Percentiles rank a stretch among this genome's conserved stretches.
Evolutionary conservation across 2,329 filamentous ascomycete genomes (phyloP).

Genomic region (Botryotinia convoluta): DNA sequence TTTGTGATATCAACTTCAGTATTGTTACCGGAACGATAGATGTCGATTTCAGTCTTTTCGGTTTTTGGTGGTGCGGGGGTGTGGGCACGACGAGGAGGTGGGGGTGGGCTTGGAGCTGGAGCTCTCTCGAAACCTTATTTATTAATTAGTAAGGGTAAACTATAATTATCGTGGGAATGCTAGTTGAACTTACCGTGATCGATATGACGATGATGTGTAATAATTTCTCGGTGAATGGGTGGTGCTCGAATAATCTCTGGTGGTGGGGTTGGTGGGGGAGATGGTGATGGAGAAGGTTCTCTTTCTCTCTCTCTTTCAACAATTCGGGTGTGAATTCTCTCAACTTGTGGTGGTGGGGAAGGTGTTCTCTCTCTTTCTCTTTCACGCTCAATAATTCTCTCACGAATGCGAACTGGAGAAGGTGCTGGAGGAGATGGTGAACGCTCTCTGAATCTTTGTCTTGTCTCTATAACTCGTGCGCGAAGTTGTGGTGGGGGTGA

Average conservation of each 20-base stretch:
- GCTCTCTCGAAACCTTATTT: conserved; percentile 35
- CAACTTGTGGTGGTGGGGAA: conserved; percentile 30
- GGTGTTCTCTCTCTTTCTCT: conserved; percentile 32
- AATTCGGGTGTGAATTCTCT: conserved; percentile 33
- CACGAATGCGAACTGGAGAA: conserved; percentile 32
- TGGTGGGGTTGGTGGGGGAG: conserved; percentile 27
- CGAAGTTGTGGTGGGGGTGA: conserved; percentile 34
- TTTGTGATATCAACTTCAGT: conserved; percentile 56
- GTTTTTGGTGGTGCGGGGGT: conserved; percentile 34
- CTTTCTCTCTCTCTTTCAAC: conserved; percentile 26
- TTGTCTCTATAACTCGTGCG: conserved; percentile 35
- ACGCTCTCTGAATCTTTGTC: conserved; percentile 34
- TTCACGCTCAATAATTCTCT: conserved; percentile 35
- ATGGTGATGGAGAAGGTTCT: conserved; percentile 33
- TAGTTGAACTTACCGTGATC: conserved; percentile 68
- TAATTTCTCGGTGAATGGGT: conserved; percentile 82
- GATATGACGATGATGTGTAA: conserved; percentile 76
- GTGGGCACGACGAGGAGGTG: conserved; percentile 25
- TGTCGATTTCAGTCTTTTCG: conserved; percentile 59
- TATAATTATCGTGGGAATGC: neutral
- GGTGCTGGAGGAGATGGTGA: conserved; percentile 34
- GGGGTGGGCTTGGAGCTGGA: conserved; percentile 23
- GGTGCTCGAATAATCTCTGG: conserved; percentile 66
- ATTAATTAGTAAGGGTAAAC: conserved; percentile 12
- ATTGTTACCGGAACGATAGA: conserved; percentile 52